phyloP scores from a whole-genome alignment of 768 basidiomycete genomes.

The Wakefieldia striispora region DNA sequence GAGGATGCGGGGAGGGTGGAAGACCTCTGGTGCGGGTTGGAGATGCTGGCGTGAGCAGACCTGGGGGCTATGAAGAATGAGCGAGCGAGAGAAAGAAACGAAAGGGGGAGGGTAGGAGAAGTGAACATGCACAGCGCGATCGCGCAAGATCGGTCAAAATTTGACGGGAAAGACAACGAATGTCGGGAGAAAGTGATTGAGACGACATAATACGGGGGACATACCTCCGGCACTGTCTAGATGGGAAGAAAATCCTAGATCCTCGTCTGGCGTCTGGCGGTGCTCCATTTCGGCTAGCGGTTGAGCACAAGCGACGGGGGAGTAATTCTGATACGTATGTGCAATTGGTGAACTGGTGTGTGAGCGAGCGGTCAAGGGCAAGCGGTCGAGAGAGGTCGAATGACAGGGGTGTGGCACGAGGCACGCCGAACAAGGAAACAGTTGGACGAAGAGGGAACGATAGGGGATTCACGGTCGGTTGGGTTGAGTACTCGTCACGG shows the following conservation, averaged over 20 bases:
- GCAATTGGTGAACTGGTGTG: constrained; percentile 1
- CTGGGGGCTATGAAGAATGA: constrained; percentile 6
- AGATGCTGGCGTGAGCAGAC: neutral
- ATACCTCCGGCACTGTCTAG: constrained; percentile 26
- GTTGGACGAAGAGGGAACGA: neutral
- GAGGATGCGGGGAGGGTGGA: neutral
- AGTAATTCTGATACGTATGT: constrained; percentile 1
- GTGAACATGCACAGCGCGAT: neutral
- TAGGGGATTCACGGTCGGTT: constrained; percentile 14
- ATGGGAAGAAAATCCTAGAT: constrained; percentile 9
- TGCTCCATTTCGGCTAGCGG: constrained; percentile 24
- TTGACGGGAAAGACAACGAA: constrained; percentile 9
- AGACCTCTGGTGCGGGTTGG: constrained; percentile 1
- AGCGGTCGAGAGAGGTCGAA: neutral
- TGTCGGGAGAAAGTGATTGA: constrained; percentile 10
- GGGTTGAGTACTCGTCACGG: neutral
- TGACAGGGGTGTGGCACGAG: neutral
- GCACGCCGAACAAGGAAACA: constrained; percentile 1
- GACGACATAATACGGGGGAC: constrained; percentile 11
- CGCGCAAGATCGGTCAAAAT: constrained; percentile 11
- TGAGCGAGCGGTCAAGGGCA: neutral
- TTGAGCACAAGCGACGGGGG: neutral
- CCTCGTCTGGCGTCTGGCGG: constrained; percentile 19
- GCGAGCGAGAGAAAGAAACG: constrained; percentile 5
- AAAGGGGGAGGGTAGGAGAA: neutral